Evolutionary conservation across 805 yeast species (phyloP).

Genomic region (Schwanniomyces pseudopolymorphus): DNA sequence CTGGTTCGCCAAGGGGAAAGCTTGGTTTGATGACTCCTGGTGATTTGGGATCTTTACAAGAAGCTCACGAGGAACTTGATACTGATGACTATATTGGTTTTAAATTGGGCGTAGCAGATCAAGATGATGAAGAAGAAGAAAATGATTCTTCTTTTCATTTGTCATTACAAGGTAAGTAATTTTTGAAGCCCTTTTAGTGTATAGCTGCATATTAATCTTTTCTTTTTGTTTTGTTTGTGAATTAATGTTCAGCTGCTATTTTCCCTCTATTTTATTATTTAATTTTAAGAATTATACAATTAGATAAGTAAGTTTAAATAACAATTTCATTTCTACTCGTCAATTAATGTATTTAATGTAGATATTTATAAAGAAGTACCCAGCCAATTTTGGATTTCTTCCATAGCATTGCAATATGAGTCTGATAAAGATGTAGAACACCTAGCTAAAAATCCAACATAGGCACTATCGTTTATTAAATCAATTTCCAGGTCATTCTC

Average conservation of each 20-base stretch:
- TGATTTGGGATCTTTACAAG: conserved; percentile 94
- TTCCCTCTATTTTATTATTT: background rate
- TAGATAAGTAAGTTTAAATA: background rate
- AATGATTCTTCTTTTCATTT: conserved; percentile 42
- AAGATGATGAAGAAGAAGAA: conserved; percentile 41
- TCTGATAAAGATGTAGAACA: background rate
- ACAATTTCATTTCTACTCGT: background rate
- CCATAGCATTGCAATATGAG: background rate
- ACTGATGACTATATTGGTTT: conserved; percentile 77
- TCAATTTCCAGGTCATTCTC: background rate
- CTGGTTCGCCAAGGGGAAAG: conserved; percentile 87
- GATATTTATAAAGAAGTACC: background rate
- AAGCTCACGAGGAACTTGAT: conserved; percentile 66
- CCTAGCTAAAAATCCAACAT: background rate
- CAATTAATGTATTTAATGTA: background rate
- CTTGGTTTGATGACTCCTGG: conserved; percentile 93
- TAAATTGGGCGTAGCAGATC: conserved; percentile 45
- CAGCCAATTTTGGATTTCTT: background rate
- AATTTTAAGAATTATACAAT: background rate
- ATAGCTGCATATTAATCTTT: background rate
- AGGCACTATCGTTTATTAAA: background rate
- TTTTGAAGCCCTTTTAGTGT: conserved; percentile 9
- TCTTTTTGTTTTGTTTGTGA: background rate
- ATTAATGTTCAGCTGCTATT: background rate
- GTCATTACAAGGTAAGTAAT: conserved; percentile 46